A percentile compares a stretch with the other conserved stretches of the same genome.
These are phyloP conservation scores for Botrytis elliptica DNA, from an alignment of 2,329 filamentous ascomycete species.

Conservation along the genomic window DNA sequence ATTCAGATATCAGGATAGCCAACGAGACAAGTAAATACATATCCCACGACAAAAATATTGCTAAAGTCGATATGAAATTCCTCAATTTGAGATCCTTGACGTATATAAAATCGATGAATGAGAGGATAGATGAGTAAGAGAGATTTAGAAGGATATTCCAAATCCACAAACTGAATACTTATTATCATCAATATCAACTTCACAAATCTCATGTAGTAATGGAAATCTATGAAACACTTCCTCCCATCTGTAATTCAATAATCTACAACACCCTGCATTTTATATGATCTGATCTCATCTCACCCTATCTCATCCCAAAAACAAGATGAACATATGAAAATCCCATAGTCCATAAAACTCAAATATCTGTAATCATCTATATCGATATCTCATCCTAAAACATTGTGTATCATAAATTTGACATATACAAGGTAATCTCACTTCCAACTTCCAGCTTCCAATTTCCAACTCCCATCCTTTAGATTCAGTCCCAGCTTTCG, in stretches of 20 bases:
- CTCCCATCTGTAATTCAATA: fast-evolving
- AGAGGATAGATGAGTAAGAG: no score
- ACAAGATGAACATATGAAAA: neutral
- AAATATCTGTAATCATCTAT: no score
- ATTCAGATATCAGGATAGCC: no score
- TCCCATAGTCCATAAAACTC: neutral
- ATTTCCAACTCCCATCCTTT: neutral
- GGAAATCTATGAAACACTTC: neutral
- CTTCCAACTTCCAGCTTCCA: no score
- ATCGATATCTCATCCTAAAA: neutral
- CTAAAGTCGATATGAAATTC: no score
- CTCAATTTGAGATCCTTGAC: neutral
- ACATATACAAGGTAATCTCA: no score
- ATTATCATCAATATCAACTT: neutral
- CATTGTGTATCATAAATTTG: neutral
- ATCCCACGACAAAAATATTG: no score
- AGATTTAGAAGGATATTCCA: neutral
- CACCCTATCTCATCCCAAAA: neutral
- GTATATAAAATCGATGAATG: no score
- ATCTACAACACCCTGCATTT: neutral
- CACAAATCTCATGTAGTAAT: neutral
- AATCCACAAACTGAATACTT: no score
- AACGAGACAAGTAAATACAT: fast-evolving
- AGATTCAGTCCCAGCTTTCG: neutral
- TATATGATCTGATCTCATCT: neutral